phyloP scores from a whole-genome alignment of 2,329 filamentous ascomycete genomes.

The Cylindrodendrum hubeiense region DNA sequence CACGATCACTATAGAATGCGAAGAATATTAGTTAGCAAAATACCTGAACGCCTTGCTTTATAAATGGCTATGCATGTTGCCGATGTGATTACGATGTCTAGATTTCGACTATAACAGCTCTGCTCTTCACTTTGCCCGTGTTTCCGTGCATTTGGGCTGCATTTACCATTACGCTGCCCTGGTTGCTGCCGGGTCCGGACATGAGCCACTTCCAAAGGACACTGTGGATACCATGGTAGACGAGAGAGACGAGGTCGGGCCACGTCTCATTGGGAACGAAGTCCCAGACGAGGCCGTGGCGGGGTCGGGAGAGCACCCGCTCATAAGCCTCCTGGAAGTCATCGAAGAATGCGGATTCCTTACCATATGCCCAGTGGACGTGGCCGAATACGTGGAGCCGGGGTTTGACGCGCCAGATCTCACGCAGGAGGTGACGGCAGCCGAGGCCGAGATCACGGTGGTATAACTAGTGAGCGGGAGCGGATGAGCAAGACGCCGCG shows the following conservation, averaged over 20 bases:
- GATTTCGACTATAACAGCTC: slow-evolving; percentile 53
- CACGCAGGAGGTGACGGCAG: slow-evolving; percentile 76
- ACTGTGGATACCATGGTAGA: slow-evolving; percentile 59
- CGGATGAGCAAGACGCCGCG: slow-evolving; percentile 18
- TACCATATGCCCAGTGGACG: slow-evolving; percentile 81
- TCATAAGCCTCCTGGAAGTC: slow-evolving; percentile 79
- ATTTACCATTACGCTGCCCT: slow-evolving; percentile 67
- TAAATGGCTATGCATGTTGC: not conserved
- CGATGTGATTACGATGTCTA: slow-evolving; percentile 24
- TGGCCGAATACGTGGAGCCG: slow-evolving; percentile 87
- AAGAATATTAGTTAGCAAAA: not conserved
- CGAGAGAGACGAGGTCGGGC: slow-evolving; percentile 59
- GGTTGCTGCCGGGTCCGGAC: slow-evolving; percentile 63
- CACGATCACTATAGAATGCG: not conserved
- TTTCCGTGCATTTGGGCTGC: slow-evolving; percentile 68
- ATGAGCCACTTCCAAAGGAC: slow-evolving; percentile 69
- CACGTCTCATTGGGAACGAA: slow-evolving; percentile 60
- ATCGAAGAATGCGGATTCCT: slow-evolving; percentile 80
- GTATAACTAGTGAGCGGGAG: slow-evolving; percentile 59
- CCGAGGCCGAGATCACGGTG: slow-evolving; percentile 79
- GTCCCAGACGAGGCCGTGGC: slow-evolving; percentile 58
- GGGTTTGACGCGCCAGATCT: slow-evolving; percentile 81
- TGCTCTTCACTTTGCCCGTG: slow-evolving; percentile 60
- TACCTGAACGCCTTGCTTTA: not conserved
- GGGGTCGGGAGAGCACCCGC: slow-evolving; percentile 63